These are phyloP conservation scores for Kalmusia sp. DNA, from an alignment of 2,329 filamentous ascomycete genomes.

Conservation along the genomic window DNA sequence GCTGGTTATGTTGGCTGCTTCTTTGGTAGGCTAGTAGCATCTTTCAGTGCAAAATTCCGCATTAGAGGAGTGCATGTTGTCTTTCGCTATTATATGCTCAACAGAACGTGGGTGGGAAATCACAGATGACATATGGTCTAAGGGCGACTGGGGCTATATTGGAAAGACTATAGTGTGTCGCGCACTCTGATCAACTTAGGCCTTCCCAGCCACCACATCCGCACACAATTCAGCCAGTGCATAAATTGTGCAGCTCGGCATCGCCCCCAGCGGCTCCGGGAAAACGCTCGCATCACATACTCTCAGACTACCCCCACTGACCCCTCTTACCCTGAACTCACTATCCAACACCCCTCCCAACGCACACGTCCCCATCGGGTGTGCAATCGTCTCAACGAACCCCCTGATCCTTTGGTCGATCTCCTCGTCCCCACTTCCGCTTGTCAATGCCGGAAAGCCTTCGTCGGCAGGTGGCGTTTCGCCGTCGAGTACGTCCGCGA, in stretches of 20 bases:
- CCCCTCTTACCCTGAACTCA: constrained; percentile 16
- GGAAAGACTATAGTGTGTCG: too few species aligned
- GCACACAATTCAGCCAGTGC: constrained; percentile 30
- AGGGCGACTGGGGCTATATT: too few species aligned
- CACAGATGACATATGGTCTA: too few species aligned
- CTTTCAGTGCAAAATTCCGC: too few species aligned
- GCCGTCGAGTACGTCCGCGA: constrained; percentile 13
- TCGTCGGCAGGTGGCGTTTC: constrained; percentile 23
- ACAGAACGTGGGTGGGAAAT: too few species aligned
- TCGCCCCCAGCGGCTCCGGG: constrained; percentile 26
- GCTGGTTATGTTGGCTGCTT: constrained; percentile 56
- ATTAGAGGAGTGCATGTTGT: too few species aligned
- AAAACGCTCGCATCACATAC: constrained; percentile 28
- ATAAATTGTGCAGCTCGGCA: constrained; percentile 29
- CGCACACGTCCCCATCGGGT: constrained; percentile 22
- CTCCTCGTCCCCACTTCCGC: constrained; percentile 28
- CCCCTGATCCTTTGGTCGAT: constrained; percentile 27
- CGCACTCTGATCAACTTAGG: too few species aligned
- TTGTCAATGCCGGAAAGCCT: constrained; percentile 12
- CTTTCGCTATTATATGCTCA: too few species aligned
- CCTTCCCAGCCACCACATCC: constrained; percentile 20
- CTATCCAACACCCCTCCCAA: constrained; percentile 24
- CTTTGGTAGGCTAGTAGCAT: constrained; percentile 28
- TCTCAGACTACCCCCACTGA: constrained; percentile 13
- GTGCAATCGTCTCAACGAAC: constrained; percentile 2